Percentiles rank a stretch among this genome's conserved stretches.
These are phyloP conservation scores for Phaeosphaeria sp. DNA, from an alignment of 2,329 filamentous ascomycete genomes.

Conservation along the genomic window DNA sequence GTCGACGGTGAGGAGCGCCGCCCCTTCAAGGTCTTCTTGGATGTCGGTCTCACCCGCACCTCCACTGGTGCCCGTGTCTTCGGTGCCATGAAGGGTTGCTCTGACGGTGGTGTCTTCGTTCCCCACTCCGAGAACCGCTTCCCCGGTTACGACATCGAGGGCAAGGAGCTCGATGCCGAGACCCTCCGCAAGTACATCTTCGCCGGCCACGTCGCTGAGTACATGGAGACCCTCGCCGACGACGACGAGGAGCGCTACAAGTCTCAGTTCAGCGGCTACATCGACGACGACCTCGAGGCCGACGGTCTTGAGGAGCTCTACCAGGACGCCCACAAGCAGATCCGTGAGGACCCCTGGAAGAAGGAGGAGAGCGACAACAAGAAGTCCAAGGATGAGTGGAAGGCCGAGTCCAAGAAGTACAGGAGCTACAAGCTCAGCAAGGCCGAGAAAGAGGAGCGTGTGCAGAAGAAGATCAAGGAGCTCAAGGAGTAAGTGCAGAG, in stretches of 20 bases:
- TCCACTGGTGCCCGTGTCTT: constrained; percentile 99
- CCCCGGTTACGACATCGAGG: constrained; percentile 97
- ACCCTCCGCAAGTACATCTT: constrained; percentile 99
- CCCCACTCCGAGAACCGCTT: constrained; percentile 99
- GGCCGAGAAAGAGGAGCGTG: constrained; percentile 80
- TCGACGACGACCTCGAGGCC: constrained; percentile 95
- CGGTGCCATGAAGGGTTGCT: constrained; percentile 99
- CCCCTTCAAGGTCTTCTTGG: constrained; percentile 99
- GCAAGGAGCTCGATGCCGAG: constrained; percentile 97
- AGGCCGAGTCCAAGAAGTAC: constrained; percentile 94
- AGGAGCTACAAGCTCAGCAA: constrained; percentile 76
- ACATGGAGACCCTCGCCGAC: constrained; percentile 99
- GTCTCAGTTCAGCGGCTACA: constrained; percentile 97
- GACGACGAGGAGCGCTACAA: constrained; percentile 99
- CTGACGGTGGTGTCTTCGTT: constrained; percentile 94
- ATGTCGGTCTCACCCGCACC: constrained; percentile 96
- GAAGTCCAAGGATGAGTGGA: constrained; percentile 98
- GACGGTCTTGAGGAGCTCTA: constrained; percentile 98
- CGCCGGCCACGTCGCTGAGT: constrained; percentile 97
- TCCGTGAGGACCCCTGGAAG: constrained; percentile 98
- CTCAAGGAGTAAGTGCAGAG: constrained; percentile 60
- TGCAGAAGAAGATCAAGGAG: constrained; percentile 91
- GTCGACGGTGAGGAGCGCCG: constrained; percentile 88
- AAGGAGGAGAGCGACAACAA: constrained; percentile 80
- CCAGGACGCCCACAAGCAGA: constrained; percentile 90